Evolutionary conservation across 225 moss, liverwort and hornwort genomes (phyloP), one percentile per base, ranked within the genome.

Genomic region (Pseudisothecium myosuroides): DNA sequence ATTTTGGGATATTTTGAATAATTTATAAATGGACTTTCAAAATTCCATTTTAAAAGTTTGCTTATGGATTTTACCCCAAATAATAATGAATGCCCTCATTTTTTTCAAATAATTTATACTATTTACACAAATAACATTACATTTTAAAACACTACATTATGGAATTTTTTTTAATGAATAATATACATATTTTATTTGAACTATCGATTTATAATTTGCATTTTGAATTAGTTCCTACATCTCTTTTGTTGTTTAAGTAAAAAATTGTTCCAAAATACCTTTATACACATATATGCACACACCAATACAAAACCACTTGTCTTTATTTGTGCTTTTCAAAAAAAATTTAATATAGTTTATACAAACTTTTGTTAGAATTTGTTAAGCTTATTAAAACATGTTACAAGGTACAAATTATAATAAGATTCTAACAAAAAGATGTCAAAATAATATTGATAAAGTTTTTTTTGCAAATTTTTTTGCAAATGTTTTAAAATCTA

Each of bases 401-500:
- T 77, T 36, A 8, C 4, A 21, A 54, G 3, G 6, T 37, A 36
- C 23, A 45, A 15, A 36, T 8, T 54, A 9, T 22, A 36, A 36
- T 0, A 77, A 23, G 14, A 23, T 77, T 36, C 5, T 34, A 76
- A 52, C 1, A 36, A 36, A 52, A 76, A 34, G 3, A 21, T 49
- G 15, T 37, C 15, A 54, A 23, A 77, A 37, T 11, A 31, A 6
- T 3, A 23, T 15, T 15, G 1, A 6, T 23, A 19, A 14, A 31
- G 11, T 32, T 15, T 5, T 34, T 56, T 4, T 1, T 0, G 0
- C 16, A n/a, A 78, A 17, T 26, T n/a, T 77, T n/a, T 37, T 17
- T 79, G 1, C 10, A 0, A n/a, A 26, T 26, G n/a, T n/a, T 0
- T 10, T 56, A n/a, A 36, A 55, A 26, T 56, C 1, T 10, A n/a